Base-by-base conservation (phyloP, 1,139 yeast genomes). In the Diutina mesorugosa region DNA sequence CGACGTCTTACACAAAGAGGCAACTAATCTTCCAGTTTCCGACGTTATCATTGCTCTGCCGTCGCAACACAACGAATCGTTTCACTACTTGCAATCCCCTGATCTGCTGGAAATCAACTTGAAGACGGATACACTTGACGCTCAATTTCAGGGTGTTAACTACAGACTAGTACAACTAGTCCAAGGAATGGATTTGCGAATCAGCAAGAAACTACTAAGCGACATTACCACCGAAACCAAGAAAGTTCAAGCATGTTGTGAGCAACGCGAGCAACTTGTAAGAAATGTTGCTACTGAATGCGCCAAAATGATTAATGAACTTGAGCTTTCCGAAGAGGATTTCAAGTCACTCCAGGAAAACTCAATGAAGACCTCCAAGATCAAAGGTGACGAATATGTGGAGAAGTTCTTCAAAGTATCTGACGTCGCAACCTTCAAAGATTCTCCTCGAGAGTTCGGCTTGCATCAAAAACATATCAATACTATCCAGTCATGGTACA, bases 371-470 rank as follows among this genome's bases (percentile, higher is more conserved):
- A n/a, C 10, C 2, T 35, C 14, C 6, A 35, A 35, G 14, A 10
- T 35, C 6, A 35, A 12, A 16, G 41, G 14, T 10, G 41, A 10
- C 41, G 41, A 35, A 35, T 35, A 5, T 12, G 41, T 35, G n/a
- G 41, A 35, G 9, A 1, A 12, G 14, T 9, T 6, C 9, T 35
- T 9, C 41, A 10, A 12, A 6, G 14, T 35, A 2, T 8, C 41
- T 6, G 41, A 35, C 6, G 14, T 35, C 4, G 14, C 10, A 3
- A 10, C 41, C n/a, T 35, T 35, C 41, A 35, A 35, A 12, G 41
- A 35, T 10, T 10, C 76, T 46, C 80, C 80, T 0, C 66, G 65
- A 35, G 72, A 73, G 56, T 74, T 76, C 62, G 80, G 81, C 0
- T 65, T 77, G 29, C 70, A 67, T 59, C 69, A 69, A 47, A 67